Base-by-base conservation (phyloP, 306 rosid genomes). In the Sophora flavescens region DNA sequence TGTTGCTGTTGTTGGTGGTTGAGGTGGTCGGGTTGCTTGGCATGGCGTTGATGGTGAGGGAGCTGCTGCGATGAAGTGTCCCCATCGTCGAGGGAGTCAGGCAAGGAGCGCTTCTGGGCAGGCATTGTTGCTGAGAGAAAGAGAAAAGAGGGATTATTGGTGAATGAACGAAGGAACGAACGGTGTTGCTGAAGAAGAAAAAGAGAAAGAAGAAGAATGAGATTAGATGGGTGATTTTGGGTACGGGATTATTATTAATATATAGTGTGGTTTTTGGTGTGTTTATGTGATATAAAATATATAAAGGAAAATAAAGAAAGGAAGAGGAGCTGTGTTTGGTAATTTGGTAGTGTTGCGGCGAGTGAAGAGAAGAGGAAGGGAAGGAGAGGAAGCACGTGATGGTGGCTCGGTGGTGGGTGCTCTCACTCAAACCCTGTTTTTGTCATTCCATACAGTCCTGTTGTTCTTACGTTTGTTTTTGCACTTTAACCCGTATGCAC, bases 71-170 rank as follows among this genome's bases (percentile, higher is more conserved):
- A 74, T 6, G 85, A 57, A 63, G 85, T 26, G 77, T 86, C 93
- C 10, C 82, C 94, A n/a, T 85, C 90, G 36, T 78, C 63, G 5
- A 78, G 58, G 18, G 77, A 26, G 3, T 58, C 93, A 0, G 94
- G 75, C 51, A 78, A 50, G 11, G 93, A 84, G 17, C 96, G 98
- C 89, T 94, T 94, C 85, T 94, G 98, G 13, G 96, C 93, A 75
- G 98, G 98, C 98, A 94, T 94, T 90, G 91, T 45, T 84, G 77
- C 57, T 61, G 17, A 44, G 35, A 57, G 53, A 64, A 45, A 78
- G 13, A 42, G 2, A 39, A 9, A 42, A 44, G 44, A 61, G 18
- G 68, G 11, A 47, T 67, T 74, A 53, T 67, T 74, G 59, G 52
- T 59, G 45, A 72, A 57, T 11, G 70, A 10, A 42, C 4, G 3